A percentile compares a stretch with the other conserved stretches of the same genome.
Conservation (phyloP, 169 alveolate species). For the Theileria annulata region DNA sequence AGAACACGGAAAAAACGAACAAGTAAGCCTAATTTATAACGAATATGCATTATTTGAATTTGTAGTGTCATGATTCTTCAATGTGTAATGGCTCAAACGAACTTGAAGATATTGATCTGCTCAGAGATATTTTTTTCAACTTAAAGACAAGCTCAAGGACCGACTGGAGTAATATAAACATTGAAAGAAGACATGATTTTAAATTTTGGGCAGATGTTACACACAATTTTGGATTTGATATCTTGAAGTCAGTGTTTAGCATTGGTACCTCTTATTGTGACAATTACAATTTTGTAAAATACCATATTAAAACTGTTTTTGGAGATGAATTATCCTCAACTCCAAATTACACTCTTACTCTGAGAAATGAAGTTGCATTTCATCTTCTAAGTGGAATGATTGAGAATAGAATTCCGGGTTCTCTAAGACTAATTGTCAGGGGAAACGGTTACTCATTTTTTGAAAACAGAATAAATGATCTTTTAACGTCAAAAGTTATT, state of each 20-base stretch:
- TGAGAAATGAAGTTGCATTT: slow-evolving; percentile 45
- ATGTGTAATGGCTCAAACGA: background rate
- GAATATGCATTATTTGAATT: background rate
- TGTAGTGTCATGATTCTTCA: background rate
- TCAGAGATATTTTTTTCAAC: slow-evolving; percentile 57
- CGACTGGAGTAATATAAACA: slow-evolving; percentile 51
- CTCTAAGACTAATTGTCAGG: slow-evolving; percentile 48
- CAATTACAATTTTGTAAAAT: background rate
- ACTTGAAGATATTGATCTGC: slow-evolving; percentile 10
- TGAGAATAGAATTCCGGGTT: slow-evolving; percentile 59
- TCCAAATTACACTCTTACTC: background rate
- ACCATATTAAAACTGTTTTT: slow-evolving; percentile 22
- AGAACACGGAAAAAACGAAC: background rate
- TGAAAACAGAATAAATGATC: slow-evolving; percentile 46
- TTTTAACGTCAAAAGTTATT: slow-evolving; percentile 20
- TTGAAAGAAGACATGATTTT: slow-evolving; percentile 49
- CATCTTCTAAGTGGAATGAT: slow-evolving; percentile 58
- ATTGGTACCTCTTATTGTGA: slow-evolving; percentile 40
- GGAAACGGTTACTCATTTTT: slow-evolving; percentile 54
- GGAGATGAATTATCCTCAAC: slow-evolving; percentile 17
- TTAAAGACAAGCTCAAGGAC: slow-evolving; percentile 19
- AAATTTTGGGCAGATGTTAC: slow-evolving; percentile 70
- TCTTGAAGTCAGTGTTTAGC: slow-evolving; percentile 48
- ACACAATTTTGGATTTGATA: slow-evolving; percentile 40
- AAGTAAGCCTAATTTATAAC: background rate